Conservation (phyloP, 129 eudicot genomes). For the Ambrosia trifida region DNA sequence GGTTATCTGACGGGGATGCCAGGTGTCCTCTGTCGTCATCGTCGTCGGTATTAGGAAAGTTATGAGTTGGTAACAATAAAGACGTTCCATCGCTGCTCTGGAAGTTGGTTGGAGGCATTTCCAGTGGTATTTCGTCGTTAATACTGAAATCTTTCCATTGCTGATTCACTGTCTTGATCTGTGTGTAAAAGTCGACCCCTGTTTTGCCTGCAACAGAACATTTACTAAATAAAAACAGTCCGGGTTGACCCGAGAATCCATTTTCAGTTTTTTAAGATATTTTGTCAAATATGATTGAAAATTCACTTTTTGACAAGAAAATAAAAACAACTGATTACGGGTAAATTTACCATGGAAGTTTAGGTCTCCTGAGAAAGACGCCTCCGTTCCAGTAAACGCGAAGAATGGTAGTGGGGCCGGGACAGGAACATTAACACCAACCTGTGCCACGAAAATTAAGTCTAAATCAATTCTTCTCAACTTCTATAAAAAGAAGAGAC, state of each 20-base stretch:
- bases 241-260: background rate
- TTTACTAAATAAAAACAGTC: no score
- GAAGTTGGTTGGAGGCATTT: conserved; percentile 37
- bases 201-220: conserved; percentile 71
- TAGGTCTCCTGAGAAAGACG: conserved; percentile 92
- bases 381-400: conserved; percentile 91
- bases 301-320: conserved; percentile 1
- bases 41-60: conserved; percentile 22
- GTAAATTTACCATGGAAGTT: conserved; percentile 69
- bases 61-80: conserved; percentile 34
- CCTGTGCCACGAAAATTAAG: conserved; percentile 42
- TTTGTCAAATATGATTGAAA: background rate
- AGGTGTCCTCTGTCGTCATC: conserved; percentile 27
- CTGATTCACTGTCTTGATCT: conserved; percentile 86
- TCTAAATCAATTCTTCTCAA: background rate
- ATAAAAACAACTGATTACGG: background rate
- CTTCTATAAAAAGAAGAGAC: background rate
- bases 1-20: conserved; percentile 47
- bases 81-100: conserved; percentile 43
- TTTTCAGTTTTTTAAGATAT: background rate
- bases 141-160: conserved; percentile 77
- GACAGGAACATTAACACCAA: conserved; percentile 93
- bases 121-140: conserved; percentile 42
- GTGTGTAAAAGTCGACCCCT: conserved; percentile 83
- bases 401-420: conserved; percentile 94